Percentiles rank a stretch among this genome's conserved stretches.
Evolutionary conservation across 257 asterid species (phyloP).

Genomic region (Fraxinus anomala): DNA sequence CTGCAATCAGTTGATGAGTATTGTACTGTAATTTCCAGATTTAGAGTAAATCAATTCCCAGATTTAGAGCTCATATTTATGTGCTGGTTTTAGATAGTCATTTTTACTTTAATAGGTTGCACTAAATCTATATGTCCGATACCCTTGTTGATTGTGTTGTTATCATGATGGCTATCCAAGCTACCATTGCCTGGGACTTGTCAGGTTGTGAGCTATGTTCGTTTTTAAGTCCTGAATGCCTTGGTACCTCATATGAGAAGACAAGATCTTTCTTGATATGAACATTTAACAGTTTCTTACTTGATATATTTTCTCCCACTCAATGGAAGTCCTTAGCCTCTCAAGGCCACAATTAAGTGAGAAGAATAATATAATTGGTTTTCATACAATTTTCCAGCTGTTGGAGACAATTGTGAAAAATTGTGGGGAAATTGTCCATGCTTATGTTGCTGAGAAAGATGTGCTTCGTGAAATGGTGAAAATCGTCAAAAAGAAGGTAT

Average conservation of each 20-base stretch:
- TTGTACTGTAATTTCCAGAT: not conserved
- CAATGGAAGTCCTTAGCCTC: not conserved
- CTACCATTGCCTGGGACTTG: not conserved
- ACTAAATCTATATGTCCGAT: not conserved
- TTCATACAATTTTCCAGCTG: slow-evolving; percentile 33
- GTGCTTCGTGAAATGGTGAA: slow-evolving; percentile 54
- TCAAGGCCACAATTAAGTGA: slow-evolving; percentile 3
- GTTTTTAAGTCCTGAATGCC: not conserved
- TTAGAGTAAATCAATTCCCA: not conserved
- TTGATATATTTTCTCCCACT: not conserved
- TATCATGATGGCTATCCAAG: not conserved
- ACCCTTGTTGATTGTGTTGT: not conserved
- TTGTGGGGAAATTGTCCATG: slow-evolving; percentile 55
- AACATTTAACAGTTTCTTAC: not conserved
- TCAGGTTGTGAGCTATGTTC: not conserved
- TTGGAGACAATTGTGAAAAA: slow-evolving; percentile 55
- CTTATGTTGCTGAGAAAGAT: slow-evolving; percentile 56
- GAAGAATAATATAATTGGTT: slow-evolving; percentile 10
- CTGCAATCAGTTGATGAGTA: not conserved
- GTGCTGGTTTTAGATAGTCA: not conserved
- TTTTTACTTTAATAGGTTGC: not conserved
- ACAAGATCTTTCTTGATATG: not conserved
- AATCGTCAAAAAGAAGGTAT: slow-evolving; percentile 41
- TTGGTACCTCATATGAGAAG: not conserved
- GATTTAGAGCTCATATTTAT: not conserved